Evolutionary conservation across 495 filamentous ascomycete genomes (phyloP), one percentile per base, ranked within the genome.

Genomic region (Neurospora tetrasperma): DNA sequence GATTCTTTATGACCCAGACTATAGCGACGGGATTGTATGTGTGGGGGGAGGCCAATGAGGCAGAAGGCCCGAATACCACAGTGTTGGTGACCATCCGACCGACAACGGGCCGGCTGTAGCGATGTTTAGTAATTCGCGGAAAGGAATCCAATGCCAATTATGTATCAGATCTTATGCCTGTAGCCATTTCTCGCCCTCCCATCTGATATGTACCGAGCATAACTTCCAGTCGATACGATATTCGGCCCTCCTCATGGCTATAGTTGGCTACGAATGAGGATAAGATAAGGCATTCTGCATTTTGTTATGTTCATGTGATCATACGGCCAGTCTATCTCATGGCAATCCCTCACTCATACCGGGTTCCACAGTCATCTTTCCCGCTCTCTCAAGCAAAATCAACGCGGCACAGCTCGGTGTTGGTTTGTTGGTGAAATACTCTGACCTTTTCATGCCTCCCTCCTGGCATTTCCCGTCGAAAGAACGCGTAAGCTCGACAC

Each of bases 41-140:
- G 27, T 35, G 27, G 54, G 54, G 23, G 27, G 6, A 16, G 54
- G 54, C 27, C 54, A 66, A 66, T 14, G 69, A 59, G 20, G 14
- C n/a, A 68, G 69, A 73, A 71, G 72, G 72, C 72, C 72, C 72
- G 72, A 73, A 71, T 73, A 35, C 59, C 38, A 40, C 35, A 59
- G 23, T 59, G 48, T 59, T 59, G 54, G 54, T 62, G 54, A 62
- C 35, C 48, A 59, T 59, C 23, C 48, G 48, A 11, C 46, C 20
- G 20, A 54, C 20, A 10, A 27, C 23, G 23, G 48, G 48, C 48
- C 48, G 48, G 48, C 48, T 59, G 48, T 31, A 59, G 27, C 48
- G 48, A 11, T 59, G 48, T 59, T 59, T 59, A 20, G 54, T 14
- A 14, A 31, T 66, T 66, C 35, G 54, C 54, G 54, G 54, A 27